Conservation (phyloP, 768 basidiomycete genomes). For the Psilocybe azurescens region DNA sequence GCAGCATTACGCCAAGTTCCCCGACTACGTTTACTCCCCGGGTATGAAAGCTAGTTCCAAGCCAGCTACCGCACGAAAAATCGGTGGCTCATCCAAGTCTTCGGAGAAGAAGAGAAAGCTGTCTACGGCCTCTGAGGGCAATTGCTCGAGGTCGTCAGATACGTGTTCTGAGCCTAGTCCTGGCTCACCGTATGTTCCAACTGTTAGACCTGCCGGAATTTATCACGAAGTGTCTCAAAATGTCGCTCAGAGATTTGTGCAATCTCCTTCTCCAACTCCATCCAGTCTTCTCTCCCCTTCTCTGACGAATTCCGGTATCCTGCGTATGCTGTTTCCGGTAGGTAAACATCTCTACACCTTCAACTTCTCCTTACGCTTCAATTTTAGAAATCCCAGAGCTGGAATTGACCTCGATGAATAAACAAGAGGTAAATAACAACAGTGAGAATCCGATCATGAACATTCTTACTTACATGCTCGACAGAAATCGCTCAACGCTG, state of each 20-base stretch:
- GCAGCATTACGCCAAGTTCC: constrained; percentile 30
- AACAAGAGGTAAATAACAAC: not conserved
- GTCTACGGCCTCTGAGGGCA: not conserved
- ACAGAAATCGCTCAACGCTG: not conserved
- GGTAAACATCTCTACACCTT: not conserved
- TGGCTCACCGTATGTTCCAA: not conserved
- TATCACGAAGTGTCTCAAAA: constrained; percentile 15
- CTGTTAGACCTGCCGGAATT: not conserved
- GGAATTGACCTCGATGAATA: constrained; percentile 17
- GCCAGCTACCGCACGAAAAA: not conserved
- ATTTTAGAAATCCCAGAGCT: constrained; percentile 29
- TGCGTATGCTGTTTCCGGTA: not conserved
- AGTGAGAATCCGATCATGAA: not conserved
- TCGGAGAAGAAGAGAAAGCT: constrained; percentile 4
- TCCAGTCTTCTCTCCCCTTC: not conserved
- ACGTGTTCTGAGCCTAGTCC: constrained; percentile 4
- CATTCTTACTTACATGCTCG: not conserved
- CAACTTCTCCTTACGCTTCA: constrained; percentile 19
- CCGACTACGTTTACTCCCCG: constrained; percentile 34
- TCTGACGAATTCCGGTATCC: not conserved
- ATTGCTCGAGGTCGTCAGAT: constrained; percentile 1
- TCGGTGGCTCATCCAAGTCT: not conserved
- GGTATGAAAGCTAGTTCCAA: constrained; percentile 12
- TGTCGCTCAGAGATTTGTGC: not conserved
- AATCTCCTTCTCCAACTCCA: constrained; percentile 1